Conservation (phyloP, 2,329 filamentous ascomycete genomes). For the Ophiocordyceps camponoti-saundersi region DNA sequence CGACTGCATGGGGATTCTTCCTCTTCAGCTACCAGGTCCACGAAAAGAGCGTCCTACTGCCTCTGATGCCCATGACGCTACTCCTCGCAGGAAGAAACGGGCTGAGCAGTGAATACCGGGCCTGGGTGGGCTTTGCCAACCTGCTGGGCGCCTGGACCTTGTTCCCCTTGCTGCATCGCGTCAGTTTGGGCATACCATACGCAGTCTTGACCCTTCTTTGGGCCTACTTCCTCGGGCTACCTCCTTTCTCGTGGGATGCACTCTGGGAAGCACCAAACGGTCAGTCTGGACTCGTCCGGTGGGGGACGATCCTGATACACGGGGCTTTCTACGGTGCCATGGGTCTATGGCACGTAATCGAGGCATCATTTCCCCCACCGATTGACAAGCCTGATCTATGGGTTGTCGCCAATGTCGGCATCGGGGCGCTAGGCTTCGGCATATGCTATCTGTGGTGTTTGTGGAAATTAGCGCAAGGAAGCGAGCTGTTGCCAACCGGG, state of each 20-base stretch:
- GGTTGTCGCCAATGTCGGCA: conserved; percentile 77
- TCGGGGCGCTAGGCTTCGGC: conserved; percentile 72
- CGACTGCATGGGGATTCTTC: conserved; percentile 92
- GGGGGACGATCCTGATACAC: conserved; percentile 54
- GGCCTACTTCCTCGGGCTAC: conserved; percentile 79
- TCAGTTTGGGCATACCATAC: conserved; percentile 74
- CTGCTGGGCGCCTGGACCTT: conserved; percentile 81
- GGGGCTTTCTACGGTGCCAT: conserved; percentile 60
- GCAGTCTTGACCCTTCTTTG: conserved; percentile 70
- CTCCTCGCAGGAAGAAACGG: conserved; percentile 66
- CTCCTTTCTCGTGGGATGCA: conserved; percentile 54
- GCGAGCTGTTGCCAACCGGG: conserved; percentile 26
- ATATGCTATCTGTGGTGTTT: conserved; percentile 88
- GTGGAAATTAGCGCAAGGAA: conserved; percentile 46
- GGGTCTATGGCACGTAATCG: conserved; percentile 64
- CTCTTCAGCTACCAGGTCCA: conserved; percentile 96
- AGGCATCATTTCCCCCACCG: conserved; percentile 53
- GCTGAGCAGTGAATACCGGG: conserved; percentile 55
- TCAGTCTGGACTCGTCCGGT: conserved; percentile 14
- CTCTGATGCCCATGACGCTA: conserved; percentile 83
- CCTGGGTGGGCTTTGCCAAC: conserved; percentile 96
- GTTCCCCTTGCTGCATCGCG: conserved; percentile 75
- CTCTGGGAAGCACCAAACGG: conserved; percentile 44
- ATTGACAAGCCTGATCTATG: conserved; percentile 75
- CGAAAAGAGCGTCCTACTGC: conserved; percentile 90